Evolutionary conservation across 352 stramenopile genomes (phyloP).

Genomic region (Ochromonadaceae sp.): DNA sequence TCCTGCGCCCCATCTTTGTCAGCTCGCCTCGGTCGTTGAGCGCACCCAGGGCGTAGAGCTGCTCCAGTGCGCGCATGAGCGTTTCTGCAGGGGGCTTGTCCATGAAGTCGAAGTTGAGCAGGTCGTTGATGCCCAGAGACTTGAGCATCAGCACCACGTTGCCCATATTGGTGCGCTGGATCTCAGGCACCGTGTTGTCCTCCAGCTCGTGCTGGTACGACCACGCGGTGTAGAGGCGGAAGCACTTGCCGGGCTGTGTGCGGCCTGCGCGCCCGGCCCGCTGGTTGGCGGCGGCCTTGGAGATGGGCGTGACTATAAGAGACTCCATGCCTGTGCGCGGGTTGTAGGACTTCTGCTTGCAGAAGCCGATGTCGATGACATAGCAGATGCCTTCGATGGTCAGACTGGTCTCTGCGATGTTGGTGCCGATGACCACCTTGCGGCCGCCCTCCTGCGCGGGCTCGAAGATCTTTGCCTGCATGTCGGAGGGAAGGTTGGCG

Average conservation of each 20-base stretch:
- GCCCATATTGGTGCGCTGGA: slow-evolving; percentile 88
- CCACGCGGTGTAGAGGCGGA: slow-evolving; percentile 95
- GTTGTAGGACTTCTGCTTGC: slow-evolving; percentile 99
- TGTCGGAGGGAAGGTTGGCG: slow-evolving; percentile 86
- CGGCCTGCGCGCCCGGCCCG: slow-evolving; percentile 79
- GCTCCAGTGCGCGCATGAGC: slow-evolving; percentile 90
- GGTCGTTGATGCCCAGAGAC: slow-evolving; percentile 95
- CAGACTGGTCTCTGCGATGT: slow-evolving; percentile 97
- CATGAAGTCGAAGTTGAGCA: slow-evolving; percentile 99
- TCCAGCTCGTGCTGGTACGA: slow-evolving; percentile 97
- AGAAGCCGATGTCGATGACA: slow-evolving; percentile 98
- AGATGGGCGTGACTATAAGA: slow-evolving; percentile 93
- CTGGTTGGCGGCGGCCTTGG: slow-evolving; percentile 89
- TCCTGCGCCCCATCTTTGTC: slow-evolving; percentile 72
- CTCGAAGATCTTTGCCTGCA: slow-evolving; percentile 98
- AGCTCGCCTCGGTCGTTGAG: slow-evolving; percentile 95
- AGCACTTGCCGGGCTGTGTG: slow-evolving; percentile 94
- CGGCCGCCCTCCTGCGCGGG: slow-evolving; percentile 78
- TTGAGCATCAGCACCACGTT: slow-evolving; percentile 98
- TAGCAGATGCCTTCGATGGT: slow-evolving; percentile 99
- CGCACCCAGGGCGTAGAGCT: slow-evolving; percentile 96
- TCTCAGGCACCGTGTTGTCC: slow-evolving; percentile 91
- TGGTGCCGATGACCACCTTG: slow-evolving; percentile 97
- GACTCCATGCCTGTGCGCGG: slow-evolving; percentile 94
- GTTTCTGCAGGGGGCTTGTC: slow-evolving; percentile 93